Percentiles rank a stretch among this genome's conserved stretches.
Conservation (phyloP, 2,329 filamentous ascomycete genomes). For the Trichothecium roseum region DNA sequence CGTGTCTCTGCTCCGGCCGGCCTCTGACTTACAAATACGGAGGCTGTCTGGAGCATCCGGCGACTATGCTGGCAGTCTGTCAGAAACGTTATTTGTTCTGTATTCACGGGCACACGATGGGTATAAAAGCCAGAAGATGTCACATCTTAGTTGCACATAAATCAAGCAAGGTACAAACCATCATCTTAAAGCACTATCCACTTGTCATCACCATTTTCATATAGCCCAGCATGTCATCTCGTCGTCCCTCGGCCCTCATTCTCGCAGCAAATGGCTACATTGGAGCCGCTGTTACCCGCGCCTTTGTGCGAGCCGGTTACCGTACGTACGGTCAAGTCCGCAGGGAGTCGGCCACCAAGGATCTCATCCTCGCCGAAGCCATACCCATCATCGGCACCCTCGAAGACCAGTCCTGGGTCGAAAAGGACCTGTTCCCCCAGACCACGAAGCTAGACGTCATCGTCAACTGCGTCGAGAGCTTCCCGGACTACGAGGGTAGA, state of each 20-base stretch:
- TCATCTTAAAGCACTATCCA: too few species aligned
- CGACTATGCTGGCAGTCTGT: too few species aligned
- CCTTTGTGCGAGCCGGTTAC: constrained; percentile 35
- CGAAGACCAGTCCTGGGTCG: constrained; percentile 18
- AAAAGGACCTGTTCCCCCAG: constrained; percentile 13
- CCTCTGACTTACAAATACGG: too few species aligned
- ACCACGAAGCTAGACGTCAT: constrained; percentile 26
- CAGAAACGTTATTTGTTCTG: too few species aligned
- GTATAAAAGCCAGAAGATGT: too few species aligned
- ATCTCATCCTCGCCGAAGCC: constrained; percentile 23
- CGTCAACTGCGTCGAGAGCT: constrained; percentile 29
- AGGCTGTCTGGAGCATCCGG: too few species aligned
- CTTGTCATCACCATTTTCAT: too few species aligned
- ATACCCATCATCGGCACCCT: constrained; percentile 29
- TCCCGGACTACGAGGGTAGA: constrained; percentile 27
- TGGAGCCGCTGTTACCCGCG: constrained; percentile 30
- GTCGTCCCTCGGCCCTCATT: constrained; percentile 24
- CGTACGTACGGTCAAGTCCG: constrained; percentile 32
- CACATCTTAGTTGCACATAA: too few species aligned
- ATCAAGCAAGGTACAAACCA: too few species aligned
- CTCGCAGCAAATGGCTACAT: constrained; percentile 39
- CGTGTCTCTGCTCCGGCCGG: too few species aligned
- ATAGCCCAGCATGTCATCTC: too few species aligned
- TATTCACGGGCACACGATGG: too few species aligned
- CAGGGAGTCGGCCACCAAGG: constrained; percentile 14